A percentile compares a stretch with the other conserved stretches of the same genome.
Evolutionary conservation across 2,329 filamentous ascomycete species (phyloP).

Genomic region (Trichoderma gracile): DNA sequence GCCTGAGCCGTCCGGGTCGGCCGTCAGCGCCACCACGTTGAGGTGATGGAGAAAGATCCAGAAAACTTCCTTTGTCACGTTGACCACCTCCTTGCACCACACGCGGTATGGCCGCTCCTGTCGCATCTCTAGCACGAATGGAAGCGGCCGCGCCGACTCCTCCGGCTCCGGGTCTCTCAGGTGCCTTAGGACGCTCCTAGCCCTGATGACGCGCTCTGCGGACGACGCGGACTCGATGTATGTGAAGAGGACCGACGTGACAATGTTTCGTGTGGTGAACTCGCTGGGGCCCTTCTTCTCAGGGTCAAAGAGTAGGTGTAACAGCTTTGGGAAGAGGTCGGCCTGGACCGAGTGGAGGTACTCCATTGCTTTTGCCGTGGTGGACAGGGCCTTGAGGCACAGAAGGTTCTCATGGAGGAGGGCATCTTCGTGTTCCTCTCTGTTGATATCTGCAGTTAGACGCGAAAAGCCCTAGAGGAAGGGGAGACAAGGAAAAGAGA

Average conservation of each 20-base stretch:
- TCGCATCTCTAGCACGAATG: conserved; percentile 88
- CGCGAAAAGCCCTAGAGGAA: neutral
- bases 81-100: conserved; percentile 90
- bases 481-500: no score
- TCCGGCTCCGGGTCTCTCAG: conserved; percentile 76
- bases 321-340: conserved; percentile 79
- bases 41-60: conserved; percentile 98
- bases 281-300: conserved; percentile 97
- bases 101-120: conserved; percentile 84
- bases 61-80: conserved; percentile 96
- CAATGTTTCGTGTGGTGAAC: conserved; percentile 88
- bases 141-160: conserved; percentile 73
- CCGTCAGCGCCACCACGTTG: conserved; percentile 72
- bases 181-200: conserved; percentile 73
- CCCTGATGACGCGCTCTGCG: conserved; percentile 65
- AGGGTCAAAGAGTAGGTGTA: conserved; percentile 93
- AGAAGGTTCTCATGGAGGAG: conserved; percentile 89
- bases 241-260: conserved; percentile 85
- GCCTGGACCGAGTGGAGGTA: conserved; percentile 78
- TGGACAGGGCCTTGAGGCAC: conserved; percentile 92
- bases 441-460: conserved; percentile 50
- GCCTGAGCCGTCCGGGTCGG: conserved; percentile 36
- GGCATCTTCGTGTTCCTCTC: conserved; percentile 93
- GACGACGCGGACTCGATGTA: conserved; percentile 72
- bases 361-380: conserved; percentile 80